Evolutionary conservation across 176 grass and related monocot species (phyloP).

Genomic region (Musa beccarii): DNA sequence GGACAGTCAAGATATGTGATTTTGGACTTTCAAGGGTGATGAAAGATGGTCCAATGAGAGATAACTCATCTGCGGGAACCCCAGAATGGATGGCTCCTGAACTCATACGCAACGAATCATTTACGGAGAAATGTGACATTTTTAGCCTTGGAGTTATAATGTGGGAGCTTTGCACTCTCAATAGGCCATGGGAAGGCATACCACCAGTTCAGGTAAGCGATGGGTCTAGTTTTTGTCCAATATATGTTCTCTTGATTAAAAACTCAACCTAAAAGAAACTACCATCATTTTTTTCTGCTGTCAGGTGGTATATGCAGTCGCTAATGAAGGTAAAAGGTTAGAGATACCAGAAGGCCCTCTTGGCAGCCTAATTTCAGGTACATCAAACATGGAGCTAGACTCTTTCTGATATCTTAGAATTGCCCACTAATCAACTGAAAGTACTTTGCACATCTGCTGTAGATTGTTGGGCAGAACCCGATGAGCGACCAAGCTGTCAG

Average conservation of each 20-base stretch:
- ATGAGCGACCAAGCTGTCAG: slow-evolving; percentile 71
- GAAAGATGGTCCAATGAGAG: slow-evolving; percentile 43
- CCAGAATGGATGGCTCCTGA: slow-evolving; percentile 98
- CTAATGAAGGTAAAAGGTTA: slow-evolving; percentile 71
- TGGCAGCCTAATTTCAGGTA: slow-evolving; percentile 77
- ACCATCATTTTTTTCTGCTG: slow-evolving; percentile 1
- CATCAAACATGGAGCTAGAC: background rate
- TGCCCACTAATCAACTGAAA: background rate
- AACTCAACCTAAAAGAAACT: background rate
- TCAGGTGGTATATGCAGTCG: slow-evolving; percentile 81
- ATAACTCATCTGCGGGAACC: slow-evolving; percentile 77
- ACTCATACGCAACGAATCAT: slow-evolving; percentile 77
- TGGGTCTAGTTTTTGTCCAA: background rate
- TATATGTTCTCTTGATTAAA: background rate
- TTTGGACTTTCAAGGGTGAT: slow-evolving; percentile 75
- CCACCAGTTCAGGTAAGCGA: slow-evolving; percentile 68
- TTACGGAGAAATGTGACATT: slow-evolving; percentile 84
- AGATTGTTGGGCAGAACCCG: slow-evolving; percentile 91
- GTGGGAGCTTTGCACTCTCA: slow-evolving; percentile 94
- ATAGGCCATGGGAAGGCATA: slow-evolving; percentile 73
- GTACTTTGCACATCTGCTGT: background rate
- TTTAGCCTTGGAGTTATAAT: slow-evolving; percentile 97
- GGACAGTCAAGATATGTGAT: slow-evolving; percentile 86
- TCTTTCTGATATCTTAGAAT: too few species aligned
- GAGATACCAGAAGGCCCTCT: slow-evolving; percentile 88